phyloP scores from a whole-genome alignment of 2,329 filamentous ascomycete species.

The Cryphonectria japonica region DNA sequence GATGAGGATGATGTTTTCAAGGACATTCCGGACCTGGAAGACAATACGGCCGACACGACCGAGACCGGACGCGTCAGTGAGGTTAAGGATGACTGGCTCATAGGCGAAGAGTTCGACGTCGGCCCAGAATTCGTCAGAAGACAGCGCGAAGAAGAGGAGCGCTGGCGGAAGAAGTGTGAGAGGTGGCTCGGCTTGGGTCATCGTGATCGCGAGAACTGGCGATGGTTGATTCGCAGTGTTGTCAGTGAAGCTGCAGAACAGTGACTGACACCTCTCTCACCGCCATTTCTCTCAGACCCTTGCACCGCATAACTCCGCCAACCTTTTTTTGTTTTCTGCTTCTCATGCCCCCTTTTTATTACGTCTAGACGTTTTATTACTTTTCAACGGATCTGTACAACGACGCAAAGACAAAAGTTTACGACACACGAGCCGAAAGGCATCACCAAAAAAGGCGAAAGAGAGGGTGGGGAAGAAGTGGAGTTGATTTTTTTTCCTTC shows the following conservation, averaged over 20 bases:
- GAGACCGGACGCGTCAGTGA: conserved; percentile 60
- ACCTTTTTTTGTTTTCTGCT: conserved; percentile 21
- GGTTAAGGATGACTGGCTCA: conserved; percentile 76
- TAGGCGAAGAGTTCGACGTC: conserved; percentile 96
- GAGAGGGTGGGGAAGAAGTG: not conserved
- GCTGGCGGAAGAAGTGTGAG: conserved; percentile 87
- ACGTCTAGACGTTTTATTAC: conserved; percentile 29
- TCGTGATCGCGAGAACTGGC: conserved; percentile 66
- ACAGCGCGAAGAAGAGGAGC: conserved; percentile 88
- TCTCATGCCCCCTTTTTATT: conserved; percentile 16
- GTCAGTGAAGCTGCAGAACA: conserved; percentile 39
- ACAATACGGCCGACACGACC: conserved; percentile 57
- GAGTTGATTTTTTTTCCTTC: not conserved
- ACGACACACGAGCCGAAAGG: conserved; percentile 22
- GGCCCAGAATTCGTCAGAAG: conserved; percentile 90
- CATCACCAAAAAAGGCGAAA: conserved; percentile 20
- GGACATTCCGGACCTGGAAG: conserved; percentile 89
- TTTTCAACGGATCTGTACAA: conserved; percentile 28
- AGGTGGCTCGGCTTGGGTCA: conserved; percentile 73
- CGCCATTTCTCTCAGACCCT: conserved; percentile 37
- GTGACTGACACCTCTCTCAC: conserved; percentile 32
- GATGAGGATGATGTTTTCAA: conserved; percentile 95
- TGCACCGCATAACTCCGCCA: conserved; percentile 13
- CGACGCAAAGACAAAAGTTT: conserved; percentile 30
- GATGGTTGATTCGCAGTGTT: conserved; percentile 74